These are phyloP conservation scores for Cadophora malorum DNA, from an alignment of 2,329 filamentous ascomycete genomes.

Conservation along the genomic window DNA sequence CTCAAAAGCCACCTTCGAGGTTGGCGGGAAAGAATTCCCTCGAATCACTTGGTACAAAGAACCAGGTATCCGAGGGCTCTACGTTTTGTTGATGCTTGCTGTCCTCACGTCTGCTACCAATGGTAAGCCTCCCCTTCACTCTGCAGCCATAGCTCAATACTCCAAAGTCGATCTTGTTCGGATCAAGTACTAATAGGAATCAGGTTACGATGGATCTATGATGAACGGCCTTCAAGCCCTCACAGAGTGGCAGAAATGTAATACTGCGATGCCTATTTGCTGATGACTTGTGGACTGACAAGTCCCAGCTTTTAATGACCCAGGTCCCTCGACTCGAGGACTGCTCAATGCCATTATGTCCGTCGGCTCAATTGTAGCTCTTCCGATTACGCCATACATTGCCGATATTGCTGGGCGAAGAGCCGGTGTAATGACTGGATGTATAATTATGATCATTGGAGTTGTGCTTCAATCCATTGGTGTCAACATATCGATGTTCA, in stretches of 20 bases:
- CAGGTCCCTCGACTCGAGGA: slow-evolving; percentile 48
- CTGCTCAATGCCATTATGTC: slow-evolving; percentile 56
- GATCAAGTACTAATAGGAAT: no score
- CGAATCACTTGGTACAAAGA: slow-evolving; percentile 58
- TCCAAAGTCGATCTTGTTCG: no score
- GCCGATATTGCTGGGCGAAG: slow-evolving; percentile 55
- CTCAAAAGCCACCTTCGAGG: slow-evolving; percentile 42
- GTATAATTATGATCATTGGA: slow-evolving; percentile 53
- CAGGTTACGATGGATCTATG: slow-evolving; percentile 50
- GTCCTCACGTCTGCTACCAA: slow-evolving; percentile 55
- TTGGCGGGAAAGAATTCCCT: slow-evolving; percentile 43
- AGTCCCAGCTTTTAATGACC: slow-evolving; percentile 47
- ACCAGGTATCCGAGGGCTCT: slow-evolving; percentile 61
- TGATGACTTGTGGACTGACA: no score
- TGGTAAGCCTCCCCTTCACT: no score
- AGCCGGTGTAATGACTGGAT: slow-evolving; percentile 54
- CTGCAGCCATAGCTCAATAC: no score
- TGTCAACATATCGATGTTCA: slow-evolving; percentile 51
- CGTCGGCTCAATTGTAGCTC: slow-evolving; percentile 54
- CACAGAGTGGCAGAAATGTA: slow-evolving; percentile 53
- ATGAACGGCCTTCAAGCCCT: slow-evolving; percentile 56
- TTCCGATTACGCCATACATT: slow-evolving; percentile 55
- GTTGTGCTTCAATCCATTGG: slow-evolving; percentile 51
- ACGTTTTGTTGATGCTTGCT: slow-evolving; percentile 52
- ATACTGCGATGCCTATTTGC: no score